phyloP scores from a whole-genome alignment of 23 red algal species.

The Agarophyton chilense region DNA sequence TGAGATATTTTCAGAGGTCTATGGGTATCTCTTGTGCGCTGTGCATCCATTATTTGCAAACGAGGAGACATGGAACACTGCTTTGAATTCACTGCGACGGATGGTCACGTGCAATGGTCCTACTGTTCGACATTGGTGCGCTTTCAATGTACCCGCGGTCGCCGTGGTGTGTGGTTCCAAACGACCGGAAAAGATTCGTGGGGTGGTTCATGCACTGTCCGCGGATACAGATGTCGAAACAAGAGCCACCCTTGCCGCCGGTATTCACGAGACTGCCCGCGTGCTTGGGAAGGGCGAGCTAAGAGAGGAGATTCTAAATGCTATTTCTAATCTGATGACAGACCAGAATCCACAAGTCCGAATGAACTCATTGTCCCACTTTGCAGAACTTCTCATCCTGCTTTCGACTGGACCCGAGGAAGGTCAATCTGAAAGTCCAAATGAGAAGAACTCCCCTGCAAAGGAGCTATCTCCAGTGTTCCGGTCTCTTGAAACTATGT shows the following conservation, averaged over 20 bases:
- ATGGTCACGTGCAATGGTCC: constrained; percentile 93
- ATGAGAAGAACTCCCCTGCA: constrained; percentile 54
- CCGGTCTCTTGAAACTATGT: constrained; percentile 74
- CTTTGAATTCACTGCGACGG: constrained; percentile 78
- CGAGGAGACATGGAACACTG: constrained; percentile 77
- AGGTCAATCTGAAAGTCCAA: constrained; percentile 1
- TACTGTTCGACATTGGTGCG: constrained; percentile 90
- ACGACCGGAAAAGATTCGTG: constrained; percentile 77
- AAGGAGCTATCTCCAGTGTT: constrained; percentile 77
- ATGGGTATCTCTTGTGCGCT: constrained; percentile 79
- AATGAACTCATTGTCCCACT: constrained; percentile 82
- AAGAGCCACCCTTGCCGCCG: constrained; percentile 76
- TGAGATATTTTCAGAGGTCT: constrained; percentile 90
- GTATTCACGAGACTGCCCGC: constrained; percentile 82
- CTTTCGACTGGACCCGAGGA: constrained; percentile 43
- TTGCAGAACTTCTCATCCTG: constrained; percentile 73
- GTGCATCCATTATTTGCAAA: constrained; percentile 67
- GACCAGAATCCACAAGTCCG: constrained; percentile 91
- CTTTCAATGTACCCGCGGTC: constrained; percentile 86
- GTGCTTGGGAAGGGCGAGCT: constrained; percentile 65
- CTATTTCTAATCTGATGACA: constrained; percentile 79
- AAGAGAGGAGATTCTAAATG: constrained; percentile 59
- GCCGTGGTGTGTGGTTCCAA: constrained; percentile 49
- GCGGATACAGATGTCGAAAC: constrained; percentile 88
- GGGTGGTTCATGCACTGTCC: constrained; percentile 75